Conservation (phyloP, 2,329 filamentous ascomycete species). For the Aureobasidium vineae region DNA sequence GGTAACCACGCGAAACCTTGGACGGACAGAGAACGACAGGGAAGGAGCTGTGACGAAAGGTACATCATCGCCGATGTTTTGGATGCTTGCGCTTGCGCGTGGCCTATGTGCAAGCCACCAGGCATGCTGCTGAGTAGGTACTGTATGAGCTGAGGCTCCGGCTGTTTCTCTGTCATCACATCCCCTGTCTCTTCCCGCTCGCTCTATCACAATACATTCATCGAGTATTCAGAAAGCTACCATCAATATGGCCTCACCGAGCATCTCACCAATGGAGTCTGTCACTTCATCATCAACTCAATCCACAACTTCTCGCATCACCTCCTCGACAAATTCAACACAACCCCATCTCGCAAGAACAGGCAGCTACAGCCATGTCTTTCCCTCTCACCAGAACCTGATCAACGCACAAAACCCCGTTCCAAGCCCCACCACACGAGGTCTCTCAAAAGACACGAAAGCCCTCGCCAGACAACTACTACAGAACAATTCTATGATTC, state of each 20-base stretch:
- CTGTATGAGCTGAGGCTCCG: background rate
- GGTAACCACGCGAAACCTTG: conserved; percentile 15
- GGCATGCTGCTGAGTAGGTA: background rate
- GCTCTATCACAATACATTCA: background rate
- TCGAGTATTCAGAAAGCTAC: background rate
- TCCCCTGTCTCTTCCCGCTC: background rate
- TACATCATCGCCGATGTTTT: conserved; percentile 2
- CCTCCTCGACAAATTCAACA: background rate
- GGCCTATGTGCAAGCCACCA: conserved; percentile 2
- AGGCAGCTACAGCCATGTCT: conserved; percentile 10
- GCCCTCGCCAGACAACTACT: background rate
- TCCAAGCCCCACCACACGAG: background rate
- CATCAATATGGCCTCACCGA: conserved; percentile 5
- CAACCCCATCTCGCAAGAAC: background rate
- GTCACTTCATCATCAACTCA: conserved; percentile 5
- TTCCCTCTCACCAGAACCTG: background rate
- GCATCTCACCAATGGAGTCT: conserved; percentile 15
- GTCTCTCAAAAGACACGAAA: conserved; percentile 4
- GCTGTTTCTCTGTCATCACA: background rate
- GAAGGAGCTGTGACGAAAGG: conserved; percentile 9
- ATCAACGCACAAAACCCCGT: background rate
- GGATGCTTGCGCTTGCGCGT: background rate
- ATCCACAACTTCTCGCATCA: background rate
- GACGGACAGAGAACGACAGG: conserved; percentile 2
- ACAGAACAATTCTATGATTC: background rate